Percentiles rank a stretch among this genome's conserved stretches.
Evolutionary conservation across 1,139 yeast species (phyloP).

Genomic region (Candida mesenterica): DNA sequence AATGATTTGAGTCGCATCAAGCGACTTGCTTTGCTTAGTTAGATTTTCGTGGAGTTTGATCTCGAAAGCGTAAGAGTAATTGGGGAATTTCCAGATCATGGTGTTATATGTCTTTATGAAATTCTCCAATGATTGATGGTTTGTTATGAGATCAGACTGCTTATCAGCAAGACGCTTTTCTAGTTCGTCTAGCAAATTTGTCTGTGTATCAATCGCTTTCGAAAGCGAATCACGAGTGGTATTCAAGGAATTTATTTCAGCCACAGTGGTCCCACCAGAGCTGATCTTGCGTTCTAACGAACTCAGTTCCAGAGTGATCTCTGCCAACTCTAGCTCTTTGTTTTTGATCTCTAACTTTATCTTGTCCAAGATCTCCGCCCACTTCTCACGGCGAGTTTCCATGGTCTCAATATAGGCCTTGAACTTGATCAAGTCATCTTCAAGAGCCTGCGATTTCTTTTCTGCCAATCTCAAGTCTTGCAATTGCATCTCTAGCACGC

Average conservation of each 20-base stretch:
- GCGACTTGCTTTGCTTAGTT: slow-evolving; percentile 21
- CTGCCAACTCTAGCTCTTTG: slow-evolving; percentile 43
- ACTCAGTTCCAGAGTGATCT: slow-evolving; percentile 44
- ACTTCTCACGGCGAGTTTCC: slow-evolving; percentile 60
- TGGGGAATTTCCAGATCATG: slow-evolving; percentile 46
- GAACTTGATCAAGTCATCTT: slow-evolving; percentile 70
- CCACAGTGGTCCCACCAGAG: slow-evolving; percentile 57
- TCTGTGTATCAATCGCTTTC: slow-evolving; percentile 52
- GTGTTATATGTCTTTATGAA: slow-evolving; percentile 56
- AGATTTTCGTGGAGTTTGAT: slow-evolving; percentile 20
- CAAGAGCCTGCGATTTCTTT: slow-evolving; percentile 61
- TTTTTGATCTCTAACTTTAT: slow-evolving; percentile 53
- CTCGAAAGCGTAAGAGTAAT: slow-evolving; percentile 24
- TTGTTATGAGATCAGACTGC: slow-evolving; percentile 47
- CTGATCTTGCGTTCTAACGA: slow-evolving; percentile 48
- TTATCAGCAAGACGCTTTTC: slow-evolving; percentile 41
- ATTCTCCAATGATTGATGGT: slow-evolving; percentile 50
- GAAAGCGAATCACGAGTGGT: slow-evolving; percentile 59
- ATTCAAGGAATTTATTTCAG: slow-evolving; percentile 61
- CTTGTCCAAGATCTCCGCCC: slow-evolving; percentile 58
- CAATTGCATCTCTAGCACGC: slow-evolving; percentile 24
- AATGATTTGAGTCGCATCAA: slow-evolving; percentile 23
- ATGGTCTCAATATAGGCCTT: slow-evolving; percentile 67
- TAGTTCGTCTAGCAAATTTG: slow-evolving; percentile 38
- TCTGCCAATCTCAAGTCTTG: slow-evolving; percentile 44